Percentiles rank a stretch among this genome's conserved stretches.
Conservation (phyloP, 371 early-diverging fungal genomes). For the Mucor irregularis region DNA sequence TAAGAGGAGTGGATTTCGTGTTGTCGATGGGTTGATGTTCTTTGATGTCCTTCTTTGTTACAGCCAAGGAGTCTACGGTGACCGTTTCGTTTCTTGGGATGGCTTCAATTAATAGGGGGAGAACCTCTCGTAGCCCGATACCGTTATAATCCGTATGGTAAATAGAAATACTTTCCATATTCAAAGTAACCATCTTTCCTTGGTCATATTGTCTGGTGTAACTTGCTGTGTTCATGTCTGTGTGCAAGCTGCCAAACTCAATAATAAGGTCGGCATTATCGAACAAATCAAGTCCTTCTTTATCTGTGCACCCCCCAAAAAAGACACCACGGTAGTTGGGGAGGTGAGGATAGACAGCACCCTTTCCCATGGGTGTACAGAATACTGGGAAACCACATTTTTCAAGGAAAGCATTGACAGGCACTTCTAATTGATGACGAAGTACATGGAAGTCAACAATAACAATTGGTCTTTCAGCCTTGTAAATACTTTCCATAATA, state of each 20-base stretch:
- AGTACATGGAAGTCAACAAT: conserved; percentile 49
- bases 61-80: too few species aligned
- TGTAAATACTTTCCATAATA: conserved; percentile 29
- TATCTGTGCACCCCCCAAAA: conserved; percentile 32
- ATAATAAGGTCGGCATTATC: conserved; percentile 44
- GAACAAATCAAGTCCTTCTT: conserved; percentile 31
- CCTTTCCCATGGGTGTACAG: conserved; percentile 54
- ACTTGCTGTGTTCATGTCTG: too few species aligned
- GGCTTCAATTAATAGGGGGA: too few species aligned
- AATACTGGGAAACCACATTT: conserved; percentile 42
- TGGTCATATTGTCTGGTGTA: too few species aligned
- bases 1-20: conserved; percentile 29
- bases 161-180: too few species aligned
- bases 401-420: conserved; percentile 34
- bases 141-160: too few species aligned
- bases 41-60: too few species aligned
- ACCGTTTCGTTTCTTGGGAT: too few species aligned
- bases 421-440: conserved; percentile 33
- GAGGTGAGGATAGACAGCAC: conserved; percentile 34
- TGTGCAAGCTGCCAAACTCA: conserved; percentile 46
- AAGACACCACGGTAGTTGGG: conserved; percentile 45
- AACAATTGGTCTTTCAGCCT: conserved; percentile 43
- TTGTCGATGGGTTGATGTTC: too few species aligned
- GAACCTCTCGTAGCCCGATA: too few species aligned
- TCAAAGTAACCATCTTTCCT: too few species aligned